Evolutionary conservation across 2,329 filamentous ascomycete genomes (phyloP).

Genomic region (Trichocomaceae sp.): DNA sequence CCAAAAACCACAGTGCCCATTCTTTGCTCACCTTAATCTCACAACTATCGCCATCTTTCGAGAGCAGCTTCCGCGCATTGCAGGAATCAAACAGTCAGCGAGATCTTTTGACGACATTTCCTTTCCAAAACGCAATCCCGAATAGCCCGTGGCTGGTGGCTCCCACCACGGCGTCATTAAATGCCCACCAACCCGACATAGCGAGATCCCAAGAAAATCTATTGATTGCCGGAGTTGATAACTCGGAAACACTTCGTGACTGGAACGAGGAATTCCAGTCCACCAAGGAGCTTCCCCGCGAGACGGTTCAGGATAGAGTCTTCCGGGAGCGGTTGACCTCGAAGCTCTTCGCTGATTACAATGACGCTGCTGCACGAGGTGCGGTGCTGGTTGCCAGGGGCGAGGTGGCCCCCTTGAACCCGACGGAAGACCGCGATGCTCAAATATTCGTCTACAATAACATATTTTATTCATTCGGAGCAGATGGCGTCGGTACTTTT

Average conservation of each 20-base stretch:
- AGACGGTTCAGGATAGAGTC: constrained; percentile 88
- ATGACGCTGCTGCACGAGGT: constrained; percentile 85
- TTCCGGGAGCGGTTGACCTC: constrained; percentile 90
- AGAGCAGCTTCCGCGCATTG: constrained; percentile 65
- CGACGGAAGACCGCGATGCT: constrained; percentile 83
- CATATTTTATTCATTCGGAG: constrained; percentile 97
- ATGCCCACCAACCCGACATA: constrained; percentile 71
- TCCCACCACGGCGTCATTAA: constrained; percentile 53
- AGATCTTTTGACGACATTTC: constrained; percentile 86
- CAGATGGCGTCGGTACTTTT: constrained; percentile 95
- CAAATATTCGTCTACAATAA: constrained; percentile 99
- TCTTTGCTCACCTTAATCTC: constrained; percentile 76
- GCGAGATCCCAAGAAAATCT: constrained; percentile 90
- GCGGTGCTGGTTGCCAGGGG: constrained; percentile 87
- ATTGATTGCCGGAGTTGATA: constrained; percentile 82
- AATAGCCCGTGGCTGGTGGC: constrained; percentile 88
- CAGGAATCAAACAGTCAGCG: constrained; percentile 78
- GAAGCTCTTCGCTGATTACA: constrained; percentile 96
- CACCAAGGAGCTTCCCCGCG: constrained; percentile 86
- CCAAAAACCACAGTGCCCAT: constrained; percentile 74
- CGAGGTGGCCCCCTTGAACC: constrained; percentile 89
- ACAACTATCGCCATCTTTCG: constrained; percentile 76
- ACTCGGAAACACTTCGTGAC: constrained; percentile 86
- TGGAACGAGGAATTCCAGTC: constrained; percentile 99
- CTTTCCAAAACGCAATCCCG: constrained; percentile 90